A percentile compares a stretch with the other conserved stretches of the same genome.
These are phyloP conservation scores for Pichia membranifaciens DNA, from an alignment of 805 yeast genomes.

Conservation along the genomic window DNA sequence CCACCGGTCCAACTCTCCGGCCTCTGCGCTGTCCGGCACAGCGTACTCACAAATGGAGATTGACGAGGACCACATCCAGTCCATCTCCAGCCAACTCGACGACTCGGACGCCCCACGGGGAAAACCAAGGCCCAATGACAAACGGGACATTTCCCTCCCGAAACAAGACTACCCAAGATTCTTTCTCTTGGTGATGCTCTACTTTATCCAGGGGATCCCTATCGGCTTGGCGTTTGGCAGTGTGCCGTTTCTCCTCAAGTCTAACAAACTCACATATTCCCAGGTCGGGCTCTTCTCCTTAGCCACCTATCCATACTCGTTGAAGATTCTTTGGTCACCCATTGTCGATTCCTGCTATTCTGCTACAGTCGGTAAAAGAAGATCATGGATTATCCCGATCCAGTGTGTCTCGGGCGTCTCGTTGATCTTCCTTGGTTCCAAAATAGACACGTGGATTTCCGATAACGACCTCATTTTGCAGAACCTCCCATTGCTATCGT, in stretches of 20 bases:
- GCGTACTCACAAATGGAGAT: constrained; percentile 5
- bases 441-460: constrained; percentile 43
- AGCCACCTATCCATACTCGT: constrained; percentile 91
- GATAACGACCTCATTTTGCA: constrained; percentile 37
- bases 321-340: constrained; percentile 93
- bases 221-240: constrained; percentile 95
- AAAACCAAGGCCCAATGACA: neutral
- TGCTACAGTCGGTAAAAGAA: constrained; percentile 66
- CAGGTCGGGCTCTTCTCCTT: constrained; percentile 87
- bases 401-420: constrained; percentile 74
- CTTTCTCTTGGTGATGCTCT: constrained; percentile 62
- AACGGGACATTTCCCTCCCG: constrained; percentile 24
- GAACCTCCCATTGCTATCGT: constrained; percentile 54
- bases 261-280: constrained; percentile 68
- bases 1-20: constrained; percentile 9
- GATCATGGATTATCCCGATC: constrained; percentile 92
- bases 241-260: constrained; percentile 81
- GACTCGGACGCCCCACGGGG: neutral
- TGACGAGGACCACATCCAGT: constrained; percentile 9
- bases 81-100: neutral
- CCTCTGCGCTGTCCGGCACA: neutral
- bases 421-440: constrained; percentile 57
- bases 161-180: constrained; percentile 66
- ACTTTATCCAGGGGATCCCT: constrained; percentile 92
- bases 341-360: constrained; percentile 83